phyloP scores from a whole-genome alignment of 768 basidiomycete species.

The Amanita polypyramis region DNA sequence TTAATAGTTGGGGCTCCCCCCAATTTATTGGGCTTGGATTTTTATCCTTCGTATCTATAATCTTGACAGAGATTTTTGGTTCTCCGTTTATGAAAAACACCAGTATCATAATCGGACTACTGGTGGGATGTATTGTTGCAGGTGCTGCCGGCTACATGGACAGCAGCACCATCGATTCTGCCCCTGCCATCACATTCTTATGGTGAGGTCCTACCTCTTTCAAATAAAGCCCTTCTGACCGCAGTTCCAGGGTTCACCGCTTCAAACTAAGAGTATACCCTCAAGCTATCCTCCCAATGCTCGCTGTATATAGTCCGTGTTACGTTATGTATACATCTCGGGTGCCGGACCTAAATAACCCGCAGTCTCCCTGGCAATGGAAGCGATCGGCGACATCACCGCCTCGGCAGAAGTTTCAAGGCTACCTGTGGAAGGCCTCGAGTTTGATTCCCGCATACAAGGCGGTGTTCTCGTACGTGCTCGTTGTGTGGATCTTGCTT shows the following conservation, averaged over 20 bases:
- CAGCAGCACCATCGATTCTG: conserved; percentile 46
- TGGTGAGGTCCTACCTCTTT: conserved; percentile 31
- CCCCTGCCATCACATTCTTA: conserved; percentile 74
- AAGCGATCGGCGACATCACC: conserved; percentile 79
- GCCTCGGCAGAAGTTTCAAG: conserved; percentile 77
- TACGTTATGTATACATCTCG: background rate
- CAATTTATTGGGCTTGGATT: conserved; percentile 85
- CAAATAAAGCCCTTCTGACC: background rate
- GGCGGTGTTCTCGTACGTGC: conserved; percentile 59
- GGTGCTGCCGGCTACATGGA: conserved; percentile 75
- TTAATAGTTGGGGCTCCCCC: conserved; percentile 61
- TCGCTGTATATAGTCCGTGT: conserved; percentile 25
- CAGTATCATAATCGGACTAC: conserved; percentile 65
- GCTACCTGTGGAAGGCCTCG: conserved; percentile 57
- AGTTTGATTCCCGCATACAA: conserved; percentile 77
- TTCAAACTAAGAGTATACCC: conserved; percentile 73
- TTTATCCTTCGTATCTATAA: conserved; percentile 66
- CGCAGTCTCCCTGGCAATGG: conserved; percentile 65
- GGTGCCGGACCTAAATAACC: background rate
- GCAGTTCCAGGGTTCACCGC: conserved; percentile 44
- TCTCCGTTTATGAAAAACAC: conserved; percentile 79
- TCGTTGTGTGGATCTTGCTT: conserved; percentile 25
- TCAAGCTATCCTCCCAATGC: conserved; percentile 46
- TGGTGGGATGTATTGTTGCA: conserved; percentile 72
- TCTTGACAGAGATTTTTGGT: conserved; percentile 75